phyloP scores from a whole-genome alignment of 805 yeast genomes.

The Blastobotrys americana region DNA sequence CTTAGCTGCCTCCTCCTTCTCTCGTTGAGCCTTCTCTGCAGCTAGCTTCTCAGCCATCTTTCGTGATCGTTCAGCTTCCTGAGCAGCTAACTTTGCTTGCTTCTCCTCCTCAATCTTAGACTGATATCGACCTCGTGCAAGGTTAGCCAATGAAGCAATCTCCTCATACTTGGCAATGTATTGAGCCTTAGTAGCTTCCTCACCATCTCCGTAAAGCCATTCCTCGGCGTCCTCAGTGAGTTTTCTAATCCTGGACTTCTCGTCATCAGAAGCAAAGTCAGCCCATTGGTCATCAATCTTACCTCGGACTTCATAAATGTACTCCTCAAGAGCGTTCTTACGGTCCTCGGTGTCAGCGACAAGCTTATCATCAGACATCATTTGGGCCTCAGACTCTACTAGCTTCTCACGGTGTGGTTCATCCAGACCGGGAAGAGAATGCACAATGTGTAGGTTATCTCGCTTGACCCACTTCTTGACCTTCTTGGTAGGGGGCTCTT shows the following conservation, averaged over 20 bases:
- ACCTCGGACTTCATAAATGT: slow-evolving; percentile 94
- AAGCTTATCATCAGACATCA: slow-evolving; percentile 86
- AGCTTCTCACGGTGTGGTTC: slow-evolving; percentile 54
- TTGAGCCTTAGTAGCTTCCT: slow-evolving; percentile 91
- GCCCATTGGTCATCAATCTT: slow-evolving; percentile 89
- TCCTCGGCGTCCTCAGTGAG: slow-evolving; percentile 85
- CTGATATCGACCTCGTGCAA: slow-evolving; percentile 90
- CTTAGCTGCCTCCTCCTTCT: slow-evolving; percentile 30
- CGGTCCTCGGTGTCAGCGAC: slow-evolving; percentile 98
- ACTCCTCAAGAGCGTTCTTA: slow-evolving; percentile 97
- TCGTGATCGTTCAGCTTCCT: slow-evolving; percentile 78
- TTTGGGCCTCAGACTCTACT: slow-evolving; percentile 76
- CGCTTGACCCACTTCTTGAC: slow-evolving; percentile 93
- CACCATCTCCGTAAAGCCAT: slow-evolving; percentile 97
- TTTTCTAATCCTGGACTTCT: slow-evolving; percentile 69
- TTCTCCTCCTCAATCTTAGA: slow-evolving; percentile 93
- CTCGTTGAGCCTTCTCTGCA: slow-evolving; percentile 61
- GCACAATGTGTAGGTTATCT: slow-evolving; percentile 60
- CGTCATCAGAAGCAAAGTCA: slow-evolving; percentile 82
- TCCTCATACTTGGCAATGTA: slow-evolving; percentile 98
- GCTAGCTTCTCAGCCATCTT: slow-evolving; percentile 78
- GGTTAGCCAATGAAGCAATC: slow-evolving; percentile 87
- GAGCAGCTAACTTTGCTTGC: slow-evolving; percentile 78
- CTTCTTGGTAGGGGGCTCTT: slow-evolving; percentile 67
- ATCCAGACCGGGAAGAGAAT: slow-evolving; percentile 48